A percentile compares a stretch with the other conserved stretches of the same genome.
Evolutionary conservation across 2,329 filamentous ascomycete genomes (phyloP).

Genomic region (Colletotrichum spaethianum): DNA sequence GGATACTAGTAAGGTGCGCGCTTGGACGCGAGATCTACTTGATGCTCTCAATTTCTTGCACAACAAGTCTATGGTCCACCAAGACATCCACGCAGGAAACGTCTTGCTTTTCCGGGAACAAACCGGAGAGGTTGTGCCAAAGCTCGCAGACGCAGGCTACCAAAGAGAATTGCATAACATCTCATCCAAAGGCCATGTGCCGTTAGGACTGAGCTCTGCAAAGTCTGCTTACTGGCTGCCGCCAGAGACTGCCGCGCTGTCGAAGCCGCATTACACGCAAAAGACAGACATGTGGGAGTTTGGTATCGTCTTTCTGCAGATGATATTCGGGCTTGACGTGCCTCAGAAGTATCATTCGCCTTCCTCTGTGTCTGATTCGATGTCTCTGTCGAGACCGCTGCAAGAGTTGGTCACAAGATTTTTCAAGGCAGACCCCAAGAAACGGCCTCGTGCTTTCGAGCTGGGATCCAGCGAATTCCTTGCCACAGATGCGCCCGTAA

Average conservation of each 20-base stretch:
- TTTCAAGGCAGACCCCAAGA: conserved; percentile 88
- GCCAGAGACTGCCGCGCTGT: conserved; percentile 78
- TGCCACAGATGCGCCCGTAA: conserved; percentile 74
- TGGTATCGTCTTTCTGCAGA: conserved; percentile 91
- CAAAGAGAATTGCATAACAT: conserved; percentile 78
- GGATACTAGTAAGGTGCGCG: conserved; percentile 81
- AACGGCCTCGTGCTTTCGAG: conserved; percentile 86
- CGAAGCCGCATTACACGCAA: conserved; percentile 74
- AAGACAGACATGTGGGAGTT: conserved; percentile 98
- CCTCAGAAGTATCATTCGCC: conserved; percentile 85
- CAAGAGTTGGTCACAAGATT: conserved; percentile 86
- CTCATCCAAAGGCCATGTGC: conserved; percentile 64
- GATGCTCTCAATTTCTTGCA: conserved; percentile 92
- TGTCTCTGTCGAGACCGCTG: conserved; percentile 81
- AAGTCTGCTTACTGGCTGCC: conserved; percentile 88
- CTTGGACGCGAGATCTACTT: conserved; percentile 93
- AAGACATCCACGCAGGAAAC: conserved; percentile 84
- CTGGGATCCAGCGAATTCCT: conserved; percentile 76
- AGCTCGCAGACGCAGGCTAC: conserved; percentile 81
- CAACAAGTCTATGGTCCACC: conserved; percentile 86
- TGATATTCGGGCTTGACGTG: conserved; percentile 89
- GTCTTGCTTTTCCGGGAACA: conserved; percentile 81
- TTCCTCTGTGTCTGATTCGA: conserved; percentile 77
- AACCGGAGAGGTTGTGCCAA: conserved; percentile 79
- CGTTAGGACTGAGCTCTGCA: conserved; percentile 70